These are phyloP conservation scores for Hypholoma fasciculare DNA, from an alignment of 768 basidiomycete genomes.

Conservation along the genomic window DNA sequence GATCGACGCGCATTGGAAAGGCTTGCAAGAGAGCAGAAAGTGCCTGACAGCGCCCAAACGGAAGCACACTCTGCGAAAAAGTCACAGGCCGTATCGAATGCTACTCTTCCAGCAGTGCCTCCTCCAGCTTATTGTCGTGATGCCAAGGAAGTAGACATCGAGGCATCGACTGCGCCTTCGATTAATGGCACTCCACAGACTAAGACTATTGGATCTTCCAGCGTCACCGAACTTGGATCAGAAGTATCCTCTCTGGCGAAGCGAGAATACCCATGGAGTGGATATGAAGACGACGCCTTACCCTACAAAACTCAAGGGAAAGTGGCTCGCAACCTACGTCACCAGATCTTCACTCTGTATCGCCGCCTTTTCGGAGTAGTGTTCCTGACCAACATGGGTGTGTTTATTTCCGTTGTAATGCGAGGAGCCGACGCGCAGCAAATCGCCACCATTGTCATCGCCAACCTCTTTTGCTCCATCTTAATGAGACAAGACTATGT, in stretches of 20 bases:
- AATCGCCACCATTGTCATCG: conserved; percentile 40
- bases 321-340: conserved; percentile 50
- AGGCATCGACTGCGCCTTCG: conserved; percentile 4
- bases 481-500: conserved; percentile 59
- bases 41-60: background rate
- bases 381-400: conserved; percentile 53
- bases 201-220: conserved; percentile 9
- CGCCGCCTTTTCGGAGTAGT: conserved; percentile 60
- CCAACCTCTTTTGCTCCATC: conserved; percentile 49
- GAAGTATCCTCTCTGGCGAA: conserved; percentile 30
- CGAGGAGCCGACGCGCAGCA: conserved; percentile 34
- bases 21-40: conserved; percentile 26
- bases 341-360: conserved; percentile 56
- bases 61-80: background rate
- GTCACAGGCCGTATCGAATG: background rate
- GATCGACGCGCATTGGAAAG: conserved; percentile 47
- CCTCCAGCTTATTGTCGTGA: conserved; percentile 13
- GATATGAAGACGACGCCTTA: conserved; percentile 48
- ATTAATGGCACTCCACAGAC: conserved; percentile 1
- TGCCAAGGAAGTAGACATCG: conserved; percentile 9
- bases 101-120: conserved; percentile 5
- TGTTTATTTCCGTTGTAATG: conserved; percentile 45
- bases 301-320: conserved; percentile 53
- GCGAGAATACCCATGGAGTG: conserved; percentile 47
- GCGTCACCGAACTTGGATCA: conserved; percentile 21